A percentile compares a stretch with the other conserved stretches of the same genome.
phyloP scores from a whole-genome alignment of 1,284 basidiomycete species.

The Inonotus hispidus region DNA sequence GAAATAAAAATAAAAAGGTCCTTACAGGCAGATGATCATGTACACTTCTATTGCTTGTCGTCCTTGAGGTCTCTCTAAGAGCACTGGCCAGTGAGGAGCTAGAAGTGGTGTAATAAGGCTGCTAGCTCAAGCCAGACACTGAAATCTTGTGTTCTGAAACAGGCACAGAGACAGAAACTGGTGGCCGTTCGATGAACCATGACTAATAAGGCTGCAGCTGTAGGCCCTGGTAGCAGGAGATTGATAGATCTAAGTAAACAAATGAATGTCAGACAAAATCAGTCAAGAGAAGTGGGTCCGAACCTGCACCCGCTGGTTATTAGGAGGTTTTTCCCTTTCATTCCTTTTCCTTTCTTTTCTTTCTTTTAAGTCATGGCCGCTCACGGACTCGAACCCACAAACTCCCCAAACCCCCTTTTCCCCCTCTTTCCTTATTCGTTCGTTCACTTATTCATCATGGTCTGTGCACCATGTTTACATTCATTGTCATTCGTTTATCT shows the following conservation, averaged over 20 bases:
- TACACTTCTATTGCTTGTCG: neutral
- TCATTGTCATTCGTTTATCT: too few relatives aligned
- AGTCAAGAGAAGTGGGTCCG: neutral
- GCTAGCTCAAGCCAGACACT: neutral
- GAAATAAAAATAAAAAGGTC: too few relatives aligned
- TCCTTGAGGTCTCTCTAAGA: neutral
- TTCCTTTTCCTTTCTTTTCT: too few relatives aligned
- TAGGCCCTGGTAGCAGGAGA: neutral
- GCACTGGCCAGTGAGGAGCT: slow-evolving; percentile 12
- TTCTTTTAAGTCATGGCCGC: too few relatives aligned
- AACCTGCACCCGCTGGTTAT: neutral
- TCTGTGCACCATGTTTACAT: too few relatives aligned
- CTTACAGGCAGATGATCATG: neutral
- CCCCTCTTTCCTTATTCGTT: too few relatives aligned
- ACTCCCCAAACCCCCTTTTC: too few relatives aligned
- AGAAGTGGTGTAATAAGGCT: neutral
- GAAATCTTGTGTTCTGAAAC: neutral
- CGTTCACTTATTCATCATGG: too few relatives aligned
- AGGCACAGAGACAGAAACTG: neutral
- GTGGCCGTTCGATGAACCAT: neutral
- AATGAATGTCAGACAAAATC: neutral
- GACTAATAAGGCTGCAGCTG: neutral
- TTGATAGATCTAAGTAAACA: neutral
- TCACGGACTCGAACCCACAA: too few relatives aligned
- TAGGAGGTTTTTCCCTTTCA: too few relatives aligned